phyloP scores from a whole-genome alignment of 306 rosid genomes.

The Lathyrus oleraceus region DNA sequence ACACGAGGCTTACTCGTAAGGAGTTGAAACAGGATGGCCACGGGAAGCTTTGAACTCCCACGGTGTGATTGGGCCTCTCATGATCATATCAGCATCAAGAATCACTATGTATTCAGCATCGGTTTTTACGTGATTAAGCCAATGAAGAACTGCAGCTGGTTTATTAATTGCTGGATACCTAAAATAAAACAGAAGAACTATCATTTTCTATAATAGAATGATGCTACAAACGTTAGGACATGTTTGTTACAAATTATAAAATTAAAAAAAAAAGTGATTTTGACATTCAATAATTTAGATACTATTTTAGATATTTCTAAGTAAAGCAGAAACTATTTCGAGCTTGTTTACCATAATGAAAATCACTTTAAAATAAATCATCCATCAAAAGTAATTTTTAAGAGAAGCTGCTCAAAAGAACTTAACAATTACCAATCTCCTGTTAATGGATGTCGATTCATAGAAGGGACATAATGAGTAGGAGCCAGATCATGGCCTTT shows the following conservation, averaged over 20 bases:
- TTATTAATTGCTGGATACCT: conserved; percentile 99
- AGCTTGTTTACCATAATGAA: neutral
- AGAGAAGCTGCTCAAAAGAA: neutral
- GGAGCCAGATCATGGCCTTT: conserved; percentile 88
- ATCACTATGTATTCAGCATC: conserved; percentile 96
- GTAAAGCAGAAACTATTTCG: neutral
- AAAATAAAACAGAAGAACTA: conserved; percentile 33
- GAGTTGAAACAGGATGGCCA: conserved; percentile 94
- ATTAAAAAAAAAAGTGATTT: too few species aligned
- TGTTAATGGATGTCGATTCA: conserved; percentile 92
- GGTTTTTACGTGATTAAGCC: conserved; percentile 83
- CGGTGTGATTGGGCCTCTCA: conserved; percentile 94
- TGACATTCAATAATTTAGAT: too few species aligned
- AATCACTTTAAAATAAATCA: neutral
- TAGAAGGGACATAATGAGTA: conserved; percentile 95
- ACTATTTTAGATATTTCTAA: neutral
- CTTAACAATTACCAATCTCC: conserved; percentile 80
- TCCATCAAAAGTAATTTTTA: neutral
- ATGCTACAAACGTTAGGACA: too few species aligned
- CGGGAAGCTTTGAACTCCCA: conserved; percentile 97
- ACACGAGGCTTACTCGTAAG: conserved; percentile 73
- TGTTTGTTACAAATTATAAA: too few species aligned
- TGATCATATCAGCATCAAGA: conserved; percentile 98
- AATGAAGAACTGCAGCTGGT: conserved; percentile 98
- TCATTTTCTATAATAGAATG: neutral